Evolutionary conservation across 1,284 basidiomycete genomes (phyloP).

Genomic region (Leccinum insolens): DNA sequence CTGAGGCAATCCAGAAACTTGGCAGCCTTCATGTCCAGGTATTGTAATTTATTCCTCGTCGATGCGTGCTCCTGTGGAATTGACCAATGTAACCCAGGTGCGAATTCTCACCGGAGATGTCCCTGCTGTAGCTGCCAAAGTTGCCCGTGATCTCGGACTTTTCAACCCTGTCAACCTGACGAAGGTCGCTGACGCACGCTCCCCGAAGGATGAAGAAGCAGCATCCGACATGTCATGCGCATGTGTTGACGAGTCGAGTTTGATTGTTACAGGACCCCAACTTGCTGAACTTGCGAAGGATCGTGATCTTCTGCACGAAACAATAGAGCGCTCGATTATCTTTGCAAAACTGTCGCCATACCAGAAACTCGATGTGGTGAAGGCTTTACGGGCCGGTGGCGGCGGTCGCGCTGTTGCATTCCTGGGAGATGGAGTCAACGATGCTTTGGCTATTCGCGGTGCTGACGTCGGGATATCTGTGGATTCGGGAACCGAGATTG

Average conservation of each 20-base stretch:
- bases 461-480: conserved; percentile 98
- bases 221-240: conserved; percentile 6
- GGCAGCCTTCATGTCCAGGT: conserved; percentile 35
- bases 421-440: conserved; percentile 37
- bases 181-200: not conserved
- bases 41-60: conserved; percentile 1
- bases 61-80: not conserved
- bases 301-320: conserved; percentile 27
- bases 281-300: conserved; percentile 35
- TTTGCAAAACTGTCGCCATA: conserved; percentile 37
- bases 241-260: conserved; percentile 24
- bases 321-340: conserved; percentile 36
- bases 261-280: conserved; percentile 35
- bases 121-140: conserved; percentile 37
- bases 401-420: conserved; percentile 36
- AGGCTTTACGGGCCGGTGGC: conserved; percentile 29
- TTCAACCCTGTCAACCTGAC: conserved; percentile 27
- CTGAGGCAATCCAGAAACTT: conserved; percentile 33
- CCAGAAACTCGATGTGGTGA: conserved; percentile 36
- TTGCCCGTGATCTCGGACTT: conserved; percentile 36
- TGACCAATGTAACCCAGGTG: conserved; percentile 21
- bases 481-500: conserved; percentile 97
- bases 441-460: conserved; percentile 35
- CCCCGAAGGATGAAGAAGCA: conserved; percentile 31
- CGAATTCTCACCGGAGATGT: conserved; percentile 35